These are phyloP conservation scores for Solanum ossicruentum DNA, from an alignment of 257 asterid species.

Conservation along the genomic window DNA sequence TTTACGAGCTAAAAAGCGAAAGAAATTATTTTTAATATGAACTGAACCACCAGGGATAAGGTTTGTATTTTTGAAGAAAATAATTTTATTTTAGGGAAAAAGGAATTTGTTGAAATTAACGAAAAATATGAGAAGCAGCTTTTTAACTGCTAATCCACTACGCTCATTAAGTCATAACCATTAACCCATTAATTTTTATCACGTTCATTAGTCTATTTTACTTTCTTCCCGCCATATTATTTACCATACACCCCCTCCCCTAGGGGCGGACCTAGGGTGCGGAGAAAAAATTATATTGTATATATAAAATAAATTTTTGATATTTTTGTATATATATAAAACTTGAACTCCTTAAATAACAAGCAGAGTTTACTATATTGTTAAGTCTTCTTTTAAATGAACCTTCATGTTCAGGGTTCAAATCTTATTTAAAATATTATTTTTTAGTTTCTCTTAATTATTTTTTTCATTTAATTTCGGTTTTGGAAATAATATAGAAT, in stretches of 20 bases:
- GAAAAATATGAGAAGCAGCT: background rate
- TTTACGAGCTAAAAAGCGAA: background rate
- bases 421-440: too few relatives aligned
- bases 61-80: background rate
- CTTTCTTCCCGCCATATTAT: background rate
- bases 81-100: background rate
- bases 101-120: background rate
- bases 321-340: too few relatives aligned
- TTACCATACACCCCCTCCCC: background rate
- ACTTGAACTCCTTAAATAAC: too few relatives aligned
- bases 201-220: background rate
- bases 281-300: too few relatives aligned
- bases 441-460: too few relatives aligned
- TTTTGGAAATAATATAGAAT: too few relatives aligned
- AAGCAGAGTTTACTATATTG: too few relatives aligned
- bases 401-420: too few relatives aligned
- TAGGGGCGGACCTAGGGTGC: too few relatives aligned
- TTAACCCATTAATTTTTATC: background rate
- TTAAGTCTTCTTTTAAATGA: too few relatives aligned
- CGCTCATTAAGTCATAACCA: background rate
- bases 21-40: background rate
- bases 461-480: too few relatives aligned
- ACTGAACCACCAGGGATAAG: constrained; percentile 1
- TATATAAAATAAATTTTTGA: too few relatives aligned
- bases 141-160: background rate